Percentiles rank a stretch among this genome's conserved stretches.
phyloP scores from a whole-genome alignment of 78 protist species.

The Dictyostelium citrinum region DNA sequence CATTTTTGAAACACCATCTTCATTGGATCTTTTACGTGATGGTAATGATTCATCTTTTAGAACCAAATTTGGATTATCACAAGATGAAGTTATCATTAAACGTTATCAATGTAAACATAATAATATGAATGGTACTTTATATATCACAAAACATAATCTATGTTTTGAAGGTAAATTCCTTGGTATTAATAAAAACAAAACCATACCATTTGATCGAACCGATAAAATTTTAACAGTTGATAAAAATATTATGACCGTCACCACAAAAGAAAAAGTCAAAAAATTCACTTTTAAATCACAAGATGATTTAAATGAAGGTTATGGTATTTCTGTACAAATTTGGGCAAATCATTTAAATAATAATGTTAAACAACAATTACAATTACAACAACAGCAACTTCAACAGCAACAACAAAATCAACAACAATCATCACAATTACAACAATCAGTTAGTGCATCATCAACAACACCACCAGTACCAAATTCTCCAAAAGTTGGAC shows the following conservation, averaged over 20 bases:
- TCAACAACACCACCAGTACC: constrained; percentile 41
- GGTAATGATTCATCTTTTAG: constrained; percentile 32
- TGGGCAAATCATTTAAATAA: constrained; percentile 34
- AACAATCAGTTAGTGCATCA: background rate
- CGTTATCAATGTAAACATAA: constrained; percentile 62
- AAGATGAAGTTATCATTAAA: constrained; percentile 73
- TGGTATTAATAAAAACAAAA: constrained; percentile 51
- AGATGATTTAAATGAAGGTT: constrained; percentile 27
- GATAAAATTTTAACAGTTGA: constrained; percentile 40
- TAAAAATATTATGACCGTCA: background rate
- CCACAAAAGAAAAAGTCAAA: constrained; percentile 11
- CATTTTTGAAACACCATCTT: constrained; percentile 15
- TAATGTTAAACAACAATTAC: background rate
- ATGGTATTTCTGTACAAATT: constrained; percentile 15
- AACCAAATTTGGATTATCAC: constrained; percentile 46
- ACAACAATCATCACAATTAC: background rate
- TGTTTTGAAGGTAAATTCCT: constrained; percentile 79
- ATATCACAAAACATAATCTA: constrained; percentile 64
- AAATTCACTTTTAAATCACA: constrained; percentile 18
- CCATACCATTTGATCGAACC: constrained; percentile 23
- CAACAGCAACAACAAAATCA: background rate
- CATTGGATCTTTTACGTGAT: constrained; percentile 5
- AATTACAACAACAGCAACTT: background rate
- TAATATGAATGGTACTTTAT: constrained; percentile 54
- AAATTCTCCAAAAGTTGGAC: constrained; percentile 53